Conservation (phyloP, 2,329 filamentous ascomycete species). For the Aspergillus terreus region DNA sequence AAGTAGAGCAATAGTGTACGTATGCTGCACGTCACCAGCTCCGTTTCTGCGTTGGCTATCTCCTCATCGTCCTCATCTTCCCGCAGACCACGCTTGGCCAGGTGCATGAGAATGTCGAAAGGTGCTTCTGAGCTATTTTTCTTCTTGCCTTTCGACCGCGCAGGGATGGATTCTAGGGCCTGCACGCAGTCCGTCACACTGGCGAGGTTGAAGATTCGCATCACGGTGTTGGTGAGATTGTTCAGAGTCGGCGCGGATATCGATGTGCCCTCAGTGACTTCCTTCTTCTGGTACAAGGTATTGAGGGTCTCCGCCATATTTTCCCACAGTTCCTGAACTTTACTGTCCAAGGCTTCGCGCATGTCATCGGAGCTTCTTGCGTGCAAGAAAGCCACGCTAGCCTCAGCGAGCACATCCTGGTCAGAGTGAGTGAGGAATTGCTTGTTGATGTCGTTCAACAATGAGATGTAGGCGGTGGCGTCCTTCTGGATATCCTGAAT, state of each 20-base stretch:
- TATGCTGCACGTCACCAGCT: conserved; percentile 71
- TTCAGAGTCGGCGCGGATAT: conserved; percentile 63
- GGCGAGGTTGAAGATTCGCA: conserved; percentile 76
- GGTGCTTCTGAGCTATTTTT: conserved; percentile 38
- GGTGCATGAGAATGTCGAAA: conserved; percentile 66
- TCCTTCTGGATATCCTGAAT: conserved; percentile 89
- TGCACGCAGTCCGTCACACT: conserved; percentile 75
- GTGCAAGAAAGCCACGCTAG: conserved; percentile 75
- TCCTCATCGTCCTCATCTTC: conserved; percentile 62
- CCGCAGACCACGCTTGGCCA: conserved; percentile 70
- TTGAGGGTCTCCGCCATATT: conserved; percentile 71
- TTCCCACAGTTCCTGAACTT: conserved; percentile 81
- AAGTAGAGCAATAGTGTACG: conserved; percentile 82
- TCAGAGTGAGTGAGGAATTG: conserved; percentile 94
- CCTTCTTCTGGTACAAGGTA: conserved; percentile 65
- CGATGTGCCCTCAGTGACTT: conserved; percentile 68
- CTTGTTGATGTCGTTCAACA: conserved; percentile 87
- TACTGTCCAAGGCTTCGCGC: conserved; percentile 77
- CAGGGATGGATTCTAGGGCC: conserved; percentile 60
- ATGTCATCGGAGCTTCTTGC: conserved; percentile 84
- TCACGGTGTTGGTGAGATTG: conserved; percentile 68
- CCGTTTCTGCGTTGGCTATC: conserved; percentile 73
- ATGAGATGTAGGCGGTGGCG: conserved; percentile 69
- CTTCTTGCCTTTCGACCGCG: conserved; percentile 35
- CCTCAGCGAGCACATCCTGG: conserved; percentile 78